Percentiles rank a stretch among this genome's conserved stretches.
These are phyloP conservation scores for Macrophomina pseudophaseolina DNA, from an alignment of 2,329 filamentous ascomycete species.

Conservation along the genomic window DNA sequence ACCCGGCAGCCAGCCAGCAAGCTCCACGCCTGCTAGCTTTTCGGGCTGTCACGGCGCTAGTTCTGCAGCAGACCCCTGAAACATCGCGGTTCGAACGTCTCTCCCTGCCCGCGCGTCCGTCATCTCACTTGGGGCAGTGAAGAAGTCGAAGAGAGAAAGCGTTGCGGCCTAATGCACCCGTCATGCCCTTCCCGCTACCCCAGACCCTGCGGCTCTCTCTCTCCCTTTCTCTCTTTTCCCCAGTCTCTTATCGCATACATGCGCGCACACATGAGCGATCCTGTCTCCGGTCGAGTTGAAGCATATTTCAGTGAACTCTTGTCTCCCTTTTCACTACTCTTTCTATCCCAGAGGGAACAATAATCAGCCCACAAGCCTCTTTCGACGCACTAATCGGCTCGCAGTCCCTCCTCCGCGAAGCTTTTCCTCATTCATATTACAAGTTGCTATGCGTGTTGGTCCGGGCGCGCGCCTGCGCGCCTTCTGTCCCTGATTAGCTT, in stretches of 20 bases:
- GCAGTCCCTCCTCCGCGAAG: neutral
- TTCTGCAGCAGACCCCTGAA: neutral
- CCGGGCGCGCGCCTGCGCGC: neutral
- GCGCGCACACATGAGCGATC: neutral
- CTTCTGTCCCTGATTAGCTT: neutral
- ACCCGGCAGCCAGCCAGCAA: constrained; percentile 1
- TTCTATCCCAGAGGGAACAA: neutral
- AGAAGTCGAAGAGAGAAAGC: neutral
- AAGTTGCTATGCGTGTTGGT: too few species aligned
- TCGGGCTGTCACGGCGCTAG: neutral
- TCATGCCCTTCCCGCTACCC: constrained; percentile 7
- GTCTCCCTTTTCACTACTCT: neutral
- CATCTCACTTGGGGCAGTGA: neutral
- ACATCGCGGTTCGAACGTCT: neutral
- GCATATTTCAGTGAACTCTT: neutral
- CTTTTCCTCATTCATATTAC: neutral
- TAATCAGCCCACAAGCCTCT: too few species aligned
- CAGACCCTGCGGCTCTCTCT: constrained; percentile 24
- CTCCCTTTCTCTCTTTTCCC: neutral
- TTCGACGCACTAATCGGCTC: neutral
- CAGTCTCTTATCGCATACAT: too few species aligned
- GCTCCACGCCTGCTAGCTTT: neutral
- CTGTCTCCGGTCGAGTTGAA: constrained; percentile 3
- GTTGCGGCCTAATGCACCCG: neutral
- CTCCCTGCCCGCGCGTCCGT: neutral